phyloP scores from a whole-genome alignment of 805 yeast species.

The Schwanniomyces occidentalis region DNA sequence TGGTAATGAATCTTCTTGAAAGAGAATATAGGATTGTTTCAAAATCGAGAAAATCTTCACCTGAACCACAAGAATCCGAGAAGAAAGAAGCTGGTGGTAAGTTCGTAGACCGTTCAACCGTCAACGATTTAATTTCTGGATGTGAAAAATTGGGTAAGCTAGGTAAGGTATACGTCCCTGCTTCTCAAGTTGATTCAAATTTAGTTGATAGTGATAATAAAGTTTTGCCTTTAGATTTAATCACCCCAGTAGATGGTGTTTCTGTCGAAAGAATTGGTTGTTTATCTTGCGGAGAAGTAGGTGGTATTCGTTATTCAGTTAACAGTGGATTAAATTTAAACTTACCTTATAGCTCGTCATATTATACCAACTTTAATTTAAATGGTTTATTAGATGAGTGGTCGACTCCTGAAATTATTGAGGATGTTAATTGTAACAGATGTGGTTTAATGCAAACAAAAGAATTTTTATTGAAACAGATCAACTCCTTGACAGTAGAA shows the following conservation, averaged over 20 bases:
- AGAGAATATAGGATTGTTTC: conserved; percentile 45
- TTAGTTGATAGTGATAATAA: conserved; percentile 42
- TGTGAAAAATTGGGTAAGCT: conserved; percentile 53
- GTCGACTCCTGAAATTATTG: conserved; percentile 80
- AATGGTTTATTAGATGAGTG: conserved; percentile 61
- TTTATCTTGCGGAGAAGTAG: conserved; percentile 86
- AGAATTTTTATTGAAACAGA: conserved; percentile 48
- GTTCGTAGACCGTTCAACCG: conserved; percentile 21
- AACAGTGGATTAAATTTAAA: conserved; percentile 73
- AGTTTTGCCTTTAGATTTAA: conserved; percentile 53
- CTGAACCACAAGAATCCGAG: conserved; percentile 18
- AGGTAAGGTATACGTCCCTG: conserved; percentile 71
- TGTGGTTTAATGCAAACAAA: conserved; percentile 73
- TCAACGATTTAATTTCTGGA: conserved; percentile 32
- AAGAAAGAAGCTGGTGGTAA: conserved; percentile 11
- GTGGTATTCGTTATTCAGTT: conserved; percentile 84
- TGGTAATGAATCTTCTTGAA: conserved; percentile 67
- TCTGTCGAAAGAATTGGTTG: conserved; percentile 90
- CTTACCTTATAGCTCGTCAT: conserved; percentile 48
- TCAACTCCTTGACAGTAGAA: conserved; percentile 44
- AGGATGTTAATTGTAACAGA: conserved; percentile 92
- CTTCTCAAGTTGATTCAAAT: conserved; percentile 75
- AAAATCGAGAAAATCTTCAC: conserved; percentile 21
- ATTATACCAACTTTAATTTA: conserved; percentile 38
- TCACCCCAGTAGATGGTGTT: conserved; percentile 92